Conservation (phyloP, 2,329 filamentous ascomycete genomes). For the Chalara sp. region DNA sequence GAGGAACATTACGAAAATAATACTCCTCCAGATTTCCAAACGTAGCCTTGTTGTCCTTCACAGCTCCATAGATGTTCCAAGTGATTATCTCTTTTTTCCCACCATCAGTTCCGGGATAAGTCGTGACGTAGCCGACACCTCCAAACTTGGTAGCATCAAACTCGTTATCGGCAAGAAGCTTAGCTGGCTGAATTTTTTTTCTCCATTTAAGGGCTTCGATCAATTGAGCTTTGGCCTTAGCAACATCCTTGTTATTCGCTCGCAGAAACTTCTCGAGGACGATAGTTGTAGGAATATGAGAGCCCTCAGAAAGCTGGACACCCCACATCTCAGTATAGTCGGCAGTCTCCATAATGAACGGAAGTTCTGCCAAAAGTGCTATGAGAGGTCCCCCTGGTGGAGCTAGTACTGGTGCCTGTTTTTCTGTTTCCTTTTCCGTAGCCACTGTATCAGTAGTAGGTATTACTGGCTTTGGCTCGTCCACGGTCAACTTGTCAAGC, state of each 20-base stretch:
- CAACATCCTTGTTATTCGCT: slow-evolving; percentile 73
- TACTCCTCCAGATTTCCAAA: slow-evolving; percentile 80
- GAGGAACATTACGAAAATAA: slow-evolving; percentile 23
- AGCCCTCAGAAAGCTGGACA: slow-evolving; percentile 48
- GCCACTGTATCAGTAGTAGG: background rate
- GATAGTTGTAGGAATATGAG: slow-evolving; percentile 69
- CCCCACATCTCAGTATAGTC: slow-evolving; percentile 81
- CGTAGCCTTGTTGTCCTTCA: slow-evolving; percentile 72
- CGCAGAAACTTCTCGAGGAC: slow-evolving; percentile 91
- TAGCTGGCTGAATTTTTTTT: slow-evolving; percentile 64
- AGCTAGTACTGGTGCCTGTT: background rate
- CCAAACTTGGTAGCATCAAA: slow-evolving; percentile 67
- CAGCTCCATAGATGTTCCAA: slow-evolving; percentile 89
- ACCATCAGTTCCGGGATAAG: slow-evolving; percentile 50
- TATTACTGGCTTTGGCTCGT: background rate
- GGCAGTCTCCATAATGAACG: slow-evolving; percentile 48
- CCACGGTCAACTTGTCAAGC: background rate
- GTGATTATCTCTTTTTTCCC: slow-evolving; percentile 61
- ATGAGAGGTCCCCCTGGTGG: slow-evolving; percentile 32
- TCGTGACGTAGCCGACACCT: slow-evolving; percentile 73
- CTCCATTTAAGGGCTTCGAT: slow-evolving; percentile 77
- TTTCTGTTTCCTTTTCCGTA: background rate
- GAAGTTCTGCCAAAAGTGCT: slow-evolving; percentile 51
- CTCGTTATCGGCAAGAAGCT: slow-evolving; percentile 52
- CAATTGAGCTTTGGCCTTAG: slow-evolving; percentile 72